Percentiles rank a stretch among this genome's conserved stretches.
Conservation (phyloP, 305 asterid genomes). For the Striga hermonthica region DNA sequence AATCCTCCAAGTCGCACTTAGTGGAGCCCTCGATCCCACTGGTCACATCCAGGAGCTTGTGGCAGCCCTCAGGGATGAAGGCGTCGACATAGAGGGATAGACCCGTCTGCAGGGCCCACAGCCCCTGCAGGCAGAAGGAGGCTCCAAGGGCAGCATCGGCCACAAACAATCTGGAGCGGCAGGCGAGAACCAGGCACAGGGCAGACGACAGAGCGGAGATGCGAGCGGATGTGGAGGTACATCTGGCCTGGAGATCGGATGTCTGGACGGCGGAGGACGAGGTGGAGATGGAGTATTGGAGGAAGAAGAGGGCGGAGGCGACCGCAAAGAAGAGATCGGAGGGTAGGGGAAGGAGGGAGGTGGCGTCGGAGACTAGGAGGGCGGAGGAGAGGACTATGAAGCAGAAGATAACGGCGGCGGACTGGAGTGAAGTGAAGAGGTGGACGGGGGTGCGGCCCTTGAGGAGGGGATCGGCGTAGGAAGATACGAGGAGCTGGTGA, state of each 20-base stretch:
- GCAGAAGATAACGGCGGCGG: conserved; percentile 57
- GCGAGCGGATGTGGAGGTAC: conserved; percentile 55
- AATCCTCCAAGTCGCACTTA: conserved; percentile 88
- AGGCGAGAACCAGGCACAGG: conserved; percentile 56
- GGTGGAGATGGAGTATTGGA: conserved; percentile 55
- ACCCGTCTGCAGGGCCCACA: conserved; percentile 90
- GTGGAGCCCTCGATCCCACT: conserved; percentile 96
- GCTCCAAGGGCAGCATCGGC: conserved; percentile 67
- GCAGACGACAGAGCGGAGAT: conserved; percentile 54
- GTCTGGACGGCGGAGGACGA: conserved; percentile 68
- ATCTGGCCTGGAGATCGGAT: conserved; percentile 84
- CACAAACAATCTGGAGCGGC: conserved; percentile 51
- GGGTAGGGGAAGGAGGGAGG: conserved; percentile 61
- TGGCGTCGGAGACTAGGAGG: conserved; percentile 58
- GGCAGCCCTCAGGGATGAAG: conserved; percentile 94
- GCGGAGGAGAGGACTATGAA: conserved; percentile 60
- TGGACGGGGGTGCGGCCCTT: conserved; percentile 83
- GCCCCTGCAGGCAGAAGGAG: conserved; percentile 76
- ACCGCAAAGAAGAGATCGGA: conserved; percentile 65
- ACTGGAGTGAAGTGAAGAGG: conserved; percentile 72
- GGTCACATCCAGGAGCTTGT: conserved; percentile 81
- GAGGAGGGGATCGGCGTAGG: conserved; percentile 79
- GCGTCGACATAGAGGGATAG: conserved; percentile 86
- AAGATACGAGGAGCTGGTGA: conserved; percentile 58
- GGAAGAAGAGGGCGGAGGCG: conserved; percentile 65